Base-by-base conservation (phyloP, 306 rosid species). In the Vigna radiata region DNA sequence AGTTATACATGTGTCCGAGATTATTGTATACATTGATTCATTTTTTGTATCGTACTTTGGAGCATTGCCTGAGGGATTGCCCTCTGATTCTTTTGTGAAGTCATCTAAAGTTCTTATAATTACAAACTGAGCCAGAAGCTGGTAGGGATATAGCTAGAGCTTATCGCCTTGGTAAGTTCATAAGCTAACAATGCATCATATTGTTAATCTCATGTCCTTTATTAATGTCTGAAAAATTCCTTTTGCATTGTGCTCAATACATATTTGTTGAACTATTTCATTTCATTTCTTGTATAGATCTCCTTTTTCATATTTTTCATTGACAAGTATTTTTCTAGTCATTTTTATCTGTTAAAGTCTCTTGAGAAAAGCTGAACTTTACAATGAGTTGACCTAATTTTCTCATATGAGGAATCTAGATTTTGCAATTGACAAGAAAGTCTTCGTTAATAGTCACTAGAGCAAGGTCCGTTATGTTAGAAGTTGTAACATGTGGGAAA, bases 101-200 rank as follows among this genome's bases (percentile, higher is more conserved):
- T 84, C 88, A 81, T 82, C 84, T 86, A 89, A 81, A 83, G 91
- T 67, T 85, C 83, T 86, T 83, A 83, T 87, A 77, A 76, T 80
- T 74, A 78, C 91, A 88, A 79, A 71, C 85, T 81, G 86, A 89
- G 87, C 83, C 90, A 76, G 93, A 94, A 83, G 91, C 86, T 29
- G 50, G 85, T 91, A 88, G 91, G 90, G 88, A 72, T 83, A 78
- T 82, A 84, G 78, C 83, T 86, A 84, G 85, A 86, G 90, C 88
- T 76, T 66, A 78, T 82, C 84, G 74, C 82, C 89, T 88, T 86
- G 96, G 96, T 90, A 91, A 91, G 98, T 83, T 88, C 43, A 70
- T 70, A 47, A 74, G 72, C 76, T 72, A 70, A 55, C 33, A 43
- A 55, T 85, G 68, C 16, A 49, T n/a, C 23, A 36, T 55, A 6